Conservation (phyloP, 2,329 filamentous ascomycete genomes). For the Cercospora berteroae region DNA sequence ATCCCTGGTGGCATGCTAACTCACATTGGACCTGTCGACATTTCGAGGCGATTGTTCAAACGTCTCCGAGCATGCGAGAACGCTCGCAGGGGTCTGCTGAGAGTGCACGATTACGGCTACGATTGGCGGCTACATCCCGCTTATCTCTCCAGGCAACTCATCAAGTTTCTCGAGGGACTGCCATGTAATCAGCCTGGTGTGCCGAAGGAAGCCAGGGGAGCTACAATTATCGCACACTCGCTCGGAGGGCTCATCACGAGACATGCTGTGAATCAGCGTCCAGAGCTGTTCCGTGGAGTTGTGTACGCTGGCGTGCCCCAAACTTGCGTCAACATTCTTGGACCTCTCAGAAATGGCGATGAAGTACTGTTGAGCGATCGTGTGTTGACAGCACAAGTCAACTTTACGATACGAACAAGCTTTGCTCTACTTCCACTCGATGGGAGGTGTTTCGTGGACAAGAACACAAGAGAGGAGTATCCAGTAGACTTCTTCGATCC, state of each 20-base stretch:
- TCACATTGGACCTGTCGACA: conserved; percentile 87
- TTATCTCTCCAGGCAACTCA: conserved; percentile 68
- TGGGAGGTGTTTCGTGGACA: conserved; percentile 84
- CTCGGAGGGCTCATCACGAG: conserved; percentile 84
- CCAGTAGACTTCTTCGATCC: conserved; percentile 80
- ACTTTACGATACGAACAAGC: conserved; percentile 84
- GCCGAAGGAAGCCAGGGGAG: conserved; percentile 60
- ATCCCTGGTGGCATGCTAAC: conserved; percentile 85
- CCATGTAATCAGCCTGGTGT: conserved; percentile 67
- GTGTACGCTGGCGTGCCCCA: conserved; percentile 83
- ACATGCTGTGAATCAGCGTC: conserved; percentile 80
- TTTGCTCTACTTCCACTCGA: conserved; percentile 83
- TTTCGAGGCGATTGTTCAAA: conserved; percentile 78
- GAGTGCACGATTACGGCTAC: conserved; percentile 88
- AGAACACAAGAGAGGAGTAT: conserved; percentile 74
- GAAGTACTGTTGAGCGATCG: conserved; percentile 85
- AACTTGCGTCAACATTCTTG: conserved; percentile 85
- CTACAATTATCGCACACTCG: conserved; percentile 79
- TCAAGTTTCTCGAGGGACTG: conserved; percentile 68
- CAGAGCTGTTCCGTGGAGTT: conserved; percentile 82
- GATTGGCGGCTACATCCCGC: conserved; percentile 89
- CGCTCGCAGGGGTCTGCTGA: conserved; percentile 65
- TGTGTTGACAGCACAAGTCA: conserved; percentile 86
- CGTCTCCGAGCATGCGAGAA: conserved; percentile 73
- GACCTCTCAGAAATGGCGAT: conserved; percentile 87